Base-by-base conservation (phyloP, 495 filamentous ascomycete species). In the Cercophora sp. region DNA sequence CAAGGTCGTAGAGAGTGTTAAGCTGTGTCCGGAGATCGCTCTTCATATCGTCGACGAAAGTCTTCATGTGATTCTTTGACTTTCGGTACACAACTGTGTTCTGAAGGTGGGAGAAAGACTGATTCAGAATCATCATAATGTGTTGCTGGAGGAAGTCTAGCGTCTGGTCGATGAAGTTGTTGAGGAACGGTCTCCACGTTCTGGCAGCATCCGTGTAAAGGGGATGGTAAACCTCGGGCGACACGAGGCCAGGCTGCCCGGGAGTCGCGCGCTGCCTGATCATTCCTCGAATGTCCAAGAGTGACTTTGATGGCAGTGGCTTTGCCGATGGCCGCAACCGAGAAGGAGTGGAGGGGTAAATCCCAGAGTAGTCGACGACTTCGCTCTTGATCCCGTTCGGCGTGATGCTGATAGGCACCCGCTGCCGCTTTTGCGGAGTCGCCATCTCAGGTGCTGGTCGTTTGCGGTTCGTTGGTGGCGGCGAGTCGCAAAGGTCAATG, bases 231-330 rank as follows among this genome's bases (percentile, higher is more conserved):
- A 78, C 75, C 16, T 61, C 61, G 8, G 61, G 49, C 0, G 71
- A 70, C 2, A 76, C 69, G 0, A 76, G 57, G 35, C 70, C 68
- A 4, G 73, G 74, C 55, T 74, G 69, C 2, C 74, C 75, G 8
- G 73, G 72, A 1, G 63, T 60, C 5, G 68, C 71, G 36, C 64
- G 67, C n/a, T 48, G 37, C 0, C 52, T 39, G 8, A 78, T 76
- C 5, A 74, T 49, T 0, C 43, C 35, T 0, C 72, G 68, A 19
- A 78, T 69, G 3, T 73, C 64, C 25, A 51, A 42, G 3, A 74
- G 51, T 0, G 35, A 19, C 16, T 29, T 40, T 8, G 48, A 20
- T 23, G 22, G 6, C 44, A 48, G 2, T 48, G 47, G 5, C 31
- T 11, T 1, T 4, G 23, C 35, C 1, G 36, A 19, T n/a, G n/a